Evolutionary conservation across 2,329 filamentous ascomycete genomes (phyloP), one percentile per base, ranked within the genome.

Genomic region (Dothistroma septosporum): DNA sequence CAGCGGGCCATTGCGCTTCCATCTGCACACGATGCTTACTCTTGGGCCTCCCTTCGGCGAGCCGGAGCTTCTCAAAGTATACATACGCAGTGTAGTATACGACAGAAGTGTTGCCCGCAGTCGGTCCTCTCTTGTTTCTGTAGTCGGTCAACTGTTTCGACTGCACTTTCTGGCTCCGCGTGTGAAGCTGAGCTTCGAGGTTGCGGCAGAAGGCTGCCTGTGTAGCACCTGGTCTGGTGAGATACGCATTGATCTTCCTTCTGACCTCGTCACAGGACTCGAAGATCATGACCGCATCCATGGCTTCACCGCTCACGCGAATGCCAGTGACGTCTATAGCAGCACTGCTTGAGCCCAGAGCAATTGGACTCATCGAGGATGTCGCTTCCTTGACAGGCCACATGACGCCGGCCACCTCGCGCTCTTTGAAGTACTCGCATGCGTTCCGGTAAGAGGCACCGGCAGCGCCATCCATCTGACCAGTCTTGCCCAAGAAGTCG

Each of bases 11-110:
- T 2, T 67, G 62, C 6, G 65, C 60, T 69, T 86, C 82, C 81
- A 85, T 85, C 59, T 82, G 78, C 62, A 75, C 54, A 12, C 83
- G 73, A 66, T 79, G 77, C 68, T 80, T 77, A 19, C 71, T 76
- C 75, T 86, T 85, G 49, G 78, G 74, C 71, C 82, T 84, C 0
- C 75, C 73, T 59, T 83, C 75, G 65, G 77, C 77, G 59, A 86
- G 72, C n/a, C 83, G 74, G 64, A 82, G 62, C 75, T 86, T 87
- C 73, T 87, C 83, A 64, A 86, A 86, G 67, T 79, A 86, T 4
- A 63, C 1, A 47, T 68, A 69, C 2, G 54, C 65, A 8, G 65
- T 58, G 32, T 67, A 67, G 55, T 64, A 86, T 0, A 81, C 74
- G 9, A 66, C 64, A 56, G 74, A 80, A 2, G 77, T 80, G 57